A percentile compares a stretch with the other conserved stretches of the same genome.
These are phyloP conservation scores for Vitis amurensis DNA, from an alignment of 164 flowering plant species.

Conservation along the genomic window DNA sequence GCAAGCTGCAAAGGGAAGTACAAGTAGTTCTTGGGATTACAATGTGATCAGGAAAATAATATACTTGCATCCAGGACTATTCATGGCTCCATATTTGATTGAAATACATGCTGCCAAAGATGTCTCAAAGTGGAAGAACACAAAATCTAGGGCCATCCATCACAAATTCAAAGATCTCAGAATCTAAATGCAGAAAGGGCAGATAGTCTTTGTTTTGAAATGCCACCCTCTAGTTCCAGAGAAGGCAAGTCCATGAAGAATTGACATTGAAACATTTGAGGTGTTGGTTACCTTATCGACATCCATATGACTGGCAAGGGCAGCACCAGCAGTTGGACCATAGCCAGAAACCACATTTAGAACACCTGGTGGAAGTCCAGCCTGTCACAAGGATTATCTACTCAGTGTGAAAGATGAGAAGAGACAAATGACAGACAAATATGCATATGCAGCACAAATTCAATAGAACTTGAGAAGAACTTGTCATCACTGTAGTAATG, in stretches of 20 bases:
- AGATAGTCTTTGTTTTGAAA: too few species aligned
- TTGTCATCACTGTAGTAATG: neutral
- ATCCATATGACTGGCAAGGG: slow-evolving; percentile 54
- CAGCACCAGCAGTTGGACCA: slow-evolving; percentile 52
- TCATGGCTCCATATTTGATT: too few species aligned
- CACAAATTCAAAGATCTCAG: too few species aligned
- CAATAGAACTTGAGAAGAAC: neutral
- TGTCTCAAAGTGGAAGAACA: too few species aligned
- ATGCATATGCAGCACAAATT: neutral
- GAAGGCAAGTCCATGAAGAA: neutral
- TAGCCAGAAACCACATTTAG: slow-evolving; percentile 47
- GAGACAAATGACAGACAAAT: neutral
- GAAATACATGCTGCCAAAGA: too few species aligned
- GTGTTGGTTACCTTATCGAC: slow-evolving; percentile 39
- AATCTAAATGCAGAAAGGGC: too few species aligned
- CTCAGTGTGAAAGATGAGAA: neutral
- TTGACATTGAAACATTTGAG: too few species aligned
- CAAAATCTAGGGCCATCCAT: too few species aligned
- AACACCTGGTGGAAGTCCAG: slow-evolving; percentile 58
- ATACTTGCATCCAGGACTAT: neutral
- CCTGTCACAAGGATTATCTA: slow-evolving; percentile 24
- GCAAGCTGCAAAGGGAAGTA: slow-evolving; percentile 37
- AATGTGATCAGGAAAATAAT: neutral
- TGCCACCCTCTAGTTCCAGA: too few species aligned
- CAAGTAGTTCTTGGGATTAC: neutral